Evolutionary conservation across 257 asterid species (phyloP).

Genomic region (Coffea canephora): DNA sequence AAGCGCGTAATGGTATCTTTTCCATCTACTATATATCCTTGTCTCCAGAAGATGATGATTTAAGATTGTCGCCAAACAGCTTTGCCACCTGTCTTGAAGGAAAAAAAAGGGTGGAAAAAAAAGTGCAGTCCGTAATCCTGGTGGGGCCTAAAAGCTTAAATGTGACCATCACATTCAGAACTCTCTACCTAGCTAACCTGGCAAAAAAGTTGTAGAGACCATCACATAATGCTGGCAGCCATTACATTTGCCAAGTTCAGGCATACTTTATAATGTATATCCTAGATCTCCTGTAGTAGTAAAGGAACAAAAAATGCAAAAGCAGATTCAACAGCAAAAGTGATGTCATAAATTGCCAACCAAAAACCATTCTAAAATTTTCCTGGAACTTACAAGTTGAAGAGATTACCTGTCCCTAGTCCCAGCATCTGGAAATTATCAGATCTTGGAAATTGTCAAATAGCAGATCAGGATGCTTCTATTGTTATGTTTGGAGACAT

Average conservation of each 20-base stretch:
- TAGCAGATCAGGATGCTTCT: background rate
- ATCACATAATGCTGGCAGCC: background rate
- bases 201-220: background rate
- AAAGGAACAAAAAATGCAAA: background rate
- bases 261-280: background rate
- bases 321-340: background rate
- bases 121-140: background rate
- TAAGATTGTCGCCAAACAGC: background rate
- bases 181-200: background rate
- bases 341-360: too few relatives aligned
- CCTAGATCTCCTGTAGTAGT: background rate
- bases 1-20: too few relatives aligned
- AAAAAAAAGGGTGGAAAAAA: background rate
- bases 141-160: background rate
- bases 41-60: background rate
- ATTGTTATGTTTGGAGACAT: background rate
- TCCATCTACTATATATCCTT: background rate
- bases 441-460: background rate
- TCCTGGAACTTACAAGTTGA: background rate
- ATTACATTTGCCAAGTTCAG: background rate
- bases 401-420: background rate
- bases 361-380: background rate
- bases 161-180: background rate
- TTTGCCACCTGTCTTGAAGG: background rate
- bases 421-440: background rate